These are phyloP conservation scores for Tolypocladium tundrense DNA, from an alignment of 2,329 filamentous ascomycete species.

Conservation along the genomic window DNA sequence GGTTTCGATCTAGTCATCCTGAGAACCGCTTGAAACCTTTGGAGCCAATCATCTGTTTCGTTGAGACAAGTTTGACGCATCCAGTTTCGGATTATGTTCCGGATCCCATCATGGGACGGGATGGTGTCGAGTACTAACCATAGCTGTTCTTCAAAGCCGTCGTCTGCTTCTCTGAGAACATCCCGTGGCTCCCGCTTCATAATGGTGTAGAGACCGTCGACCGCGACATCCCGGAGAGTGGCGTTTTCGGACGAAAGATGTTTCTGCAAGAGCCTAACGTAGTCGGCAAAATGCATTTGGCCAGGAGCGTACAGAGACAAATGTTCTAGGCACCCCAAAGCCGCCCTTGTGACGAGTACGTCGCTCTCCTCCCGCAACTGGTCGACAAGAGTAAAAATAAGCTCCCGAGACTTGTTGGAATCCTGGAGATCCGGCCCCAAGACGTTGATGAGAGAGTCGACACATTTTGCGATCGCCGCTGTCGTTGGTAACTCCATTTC, in stretches of 20 bases:
- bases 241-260: constrained; percentile 61
- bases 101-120: constrained; percentile 69
- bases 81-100: constrained; percentile 86
- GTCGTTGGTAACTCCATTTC: constrained; percentile 77
- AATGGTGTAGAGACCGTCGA: constrained; percentile 83
- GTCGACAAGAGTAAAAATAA: constrained; percentile 77
- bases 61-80: constrained; percentile 76
- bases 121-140: constrained; percentile 80
- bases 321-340: constrained; percentile 78
- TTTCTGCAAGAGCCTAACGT: constrained; percentile 72
- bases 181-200: constrained; percentile 88
- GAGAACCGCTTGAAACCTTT: constrained; percentile 77
- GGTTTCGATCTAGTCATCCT: constrained; percentile 71
- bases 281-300: constrained; percentile 72
- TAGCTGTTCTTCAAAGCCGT: constrained; percentile 77
- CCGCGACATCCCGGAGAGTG: constrained; percentile 66
- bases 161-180: constrained; percentile 64
- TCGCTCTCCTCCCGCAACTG: constrained; percentile 73
- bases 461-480: constrained; percentile 73
- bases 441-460: constrained; percentile 95
- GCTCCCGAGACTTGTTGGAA: constrained; percentile 77
- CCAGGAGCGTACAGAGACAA: constrained; percentile 84
- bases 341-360: constrained; percentile 60
- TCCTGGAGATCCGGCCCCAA: constrained; percentile 93
- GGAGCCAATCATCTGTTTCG: constrained; percentile 77